These are phyloP conservation scores for Xylariomycetidae sp. DNA, from an alignment of 2,329 filamentous ascomycete species.

Conservation along the genomic window DNA sequence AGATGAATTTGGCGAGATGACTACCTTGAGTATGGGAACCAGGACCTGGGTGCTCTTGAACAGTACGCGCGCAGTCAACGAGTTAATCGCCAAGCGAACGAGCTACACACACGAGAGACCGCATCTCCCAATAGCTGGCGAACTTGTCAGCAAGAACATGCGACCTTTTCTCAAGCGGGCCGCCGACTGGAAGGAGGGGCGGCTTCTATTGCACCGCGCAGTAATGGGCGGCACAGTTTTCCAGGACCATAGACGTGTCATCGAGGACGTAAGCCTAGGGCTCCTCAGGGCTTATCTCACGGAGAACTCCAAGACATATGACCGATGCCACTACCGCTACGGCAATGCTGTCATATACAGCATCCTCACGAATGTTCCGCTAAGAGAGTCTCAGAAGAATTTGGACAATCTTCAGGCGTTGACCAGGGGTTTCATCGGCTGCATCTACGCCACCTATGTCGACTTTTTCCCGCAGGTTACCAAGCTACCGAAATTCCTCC, in stretches of 20 bases:
- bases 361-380: slow-evolving; percentile 28
- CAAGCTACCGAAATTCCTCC: slow-evolving; percentile 25
- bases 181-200: slow-evolving; percentile 28
- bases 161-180: slow-evolving; percentile 28
- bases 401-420: slow-evolving; percentile 32
- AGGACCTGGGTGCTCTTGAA: slow-evolving; percentile 39
- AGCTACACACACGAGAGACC: slow-evolving; percentile 28
- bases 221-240: slow-evolving; percentile 27
- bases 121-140: slow-evolving; percentile 29
- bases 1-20: slow-evolving; percentile 21
- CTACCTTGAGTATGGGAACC: slow-evolving; percentile 21
- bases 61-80: slow-evolving; percentile 29
- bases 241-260: slow-evolving; percentile 26
- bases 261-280: slow-evolving; percentile 30
- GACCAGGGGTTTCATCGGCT: slow-evolving; percentile 28
- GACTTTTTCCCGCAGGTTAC: slow-evolving; percentile 33
- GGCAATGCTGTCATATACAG: slow-evolving; percentile 31
- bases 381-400: slow-evolving; percentile 24
- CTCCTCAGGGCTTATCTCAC: slow-evolving; percentile 29
- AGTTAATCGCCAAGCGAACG: slow-evolving; percentile 31
- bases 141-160: slow-evolving; percentile 27
- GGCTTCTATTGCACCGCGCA: slow-evolving; percentile 33
- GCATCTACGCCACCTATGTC: slow-evolving; percentile 27
- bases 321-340: slow-evolving; percentile 33
- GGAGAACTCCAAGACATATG: slow-evolving; percentile 30